Conservation (phyloP, 192 early-diverging fungal species). For the Coemansia sp. region DNA sequence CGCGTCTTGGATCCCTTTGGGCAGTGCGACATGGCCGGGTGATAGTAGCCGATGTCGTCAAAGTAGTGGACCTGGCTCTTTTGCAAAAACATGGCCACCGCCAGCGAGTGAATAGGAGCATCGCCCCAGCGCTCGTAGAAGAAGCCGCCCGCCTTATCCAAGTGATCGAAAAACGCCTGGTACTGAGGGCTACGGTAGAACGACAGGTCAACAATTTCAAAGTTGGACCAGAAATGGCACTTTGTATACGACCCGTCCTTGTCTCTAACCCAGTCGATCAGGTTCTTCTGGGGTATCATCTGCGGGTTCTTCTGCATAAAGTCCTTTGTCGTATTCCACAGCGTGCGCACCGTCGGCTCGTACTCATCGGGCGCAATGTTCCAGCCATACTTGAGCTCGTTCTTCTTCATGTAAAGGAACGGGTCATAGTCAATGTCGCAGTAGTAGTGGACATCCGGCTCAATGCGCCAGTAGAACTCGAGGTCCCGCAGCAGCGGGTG, state of each 20-base stretch:
- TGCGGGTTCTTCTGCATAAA: constrained; percentile 28
- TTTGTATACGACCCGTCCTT: constrained; percentile 54
- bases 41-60: constrained; percentile 66
- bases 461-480: constrained; percentile 56
- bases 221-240: constrained; percentile 85
- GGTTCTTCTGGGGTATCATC: constrained; percentile 21
- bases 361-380: constrained; percentile 32
- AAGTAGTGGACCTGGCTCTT: constrained; percentile 65
- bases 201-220: constrained; percentile 78
- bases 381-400: constrained; percentile 40
- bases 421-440: constrained; percentile 53
- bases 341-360: constrained; percentile 27
- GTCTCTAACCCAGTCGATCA: constrained; percentile 31
- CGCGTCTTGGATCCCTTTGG: constrained; percentile 46
- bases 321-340: constrained; percentile 31
- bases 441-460: constrained; percentile 47
- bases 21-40: constrained; percentile 41
- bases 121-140: constrained; percentile 79
- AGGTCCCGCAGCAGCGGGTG: constrained; percentile 38
- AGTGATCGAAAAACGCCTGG: constrained; percentile 62
- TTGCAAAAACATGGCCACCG: constrained; percentile 57
- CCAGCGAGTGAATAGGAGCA: constrained; percentile 67
- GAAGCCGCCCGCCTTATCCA: constrained; percentile 81
- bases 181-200: constrained; percentile 64
- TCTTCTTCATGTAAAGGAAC: constrained; percentile 40